These are phyloP conservation scores for Mariannaea elegans DNA, from an alignment of 2,329 filamentous ascomycete genomes.

Conservation along the genomic window DNA sequence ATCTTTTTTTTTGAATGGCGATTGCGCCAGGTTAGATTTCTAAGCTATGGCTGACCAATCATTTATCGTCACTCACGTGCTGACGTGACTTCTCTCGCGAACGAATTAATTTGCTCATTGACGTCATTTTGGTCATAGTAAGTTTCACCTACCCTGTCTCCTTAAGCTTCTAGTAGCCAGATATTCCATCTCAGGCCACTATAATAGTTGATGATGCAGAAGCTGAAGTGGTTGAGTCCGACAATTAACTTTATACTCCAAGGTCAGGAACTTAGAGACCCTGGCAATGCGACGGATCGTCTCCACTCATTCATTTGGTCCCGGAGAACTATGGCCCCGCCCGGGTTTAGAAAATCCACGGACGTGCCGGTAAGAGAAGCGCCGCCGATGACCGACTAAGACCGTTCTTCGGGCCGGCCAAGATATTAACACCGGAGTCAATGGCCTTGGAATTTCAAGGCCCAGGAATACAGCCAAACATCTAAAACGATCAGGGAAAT, in stretches of 20 bases:
- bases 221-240: background rate
- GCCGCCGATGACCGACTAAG: too few species aligned
- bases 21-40: conserved; percentile 39
- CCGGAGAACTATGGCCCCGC: conserved; percentile 1
- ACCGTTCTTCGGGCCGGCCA: too few species aligned
- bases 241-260: background rate
- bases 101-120: conserved; percentile 25
- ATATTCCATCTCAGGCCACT: too few species aligned
- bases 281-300: background rate
- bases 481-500: too few species aligned
- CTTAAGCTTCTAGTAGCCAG: background rate
- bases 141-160: too few species aligned
- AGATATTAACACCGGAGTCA: too few species aligned
- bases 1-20: conserved; percentile 39
- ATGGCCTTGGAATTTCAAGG: too few species aligned
- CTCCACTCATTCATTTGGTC: background rate
- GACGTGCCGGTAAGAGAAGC: background rate
- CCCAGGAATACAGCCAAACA: too few species aligned
- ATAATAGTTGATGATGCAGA: background rate
- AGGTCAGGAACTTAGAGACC: background rate
- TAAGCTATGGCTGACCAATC: conserved; percentile 45
- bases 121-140: conserved; percentile 40
- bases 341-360: conserved; percentile 5
- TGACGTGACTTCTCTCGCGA: conserved; percentile 34
- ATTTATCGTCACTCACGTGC: conserved; percentile 41